Evolutionary conservation across 2,329 filamentous ascomycete genomes (phyloP).

Genomic region (Colletotrichum destructivum): DNA sequence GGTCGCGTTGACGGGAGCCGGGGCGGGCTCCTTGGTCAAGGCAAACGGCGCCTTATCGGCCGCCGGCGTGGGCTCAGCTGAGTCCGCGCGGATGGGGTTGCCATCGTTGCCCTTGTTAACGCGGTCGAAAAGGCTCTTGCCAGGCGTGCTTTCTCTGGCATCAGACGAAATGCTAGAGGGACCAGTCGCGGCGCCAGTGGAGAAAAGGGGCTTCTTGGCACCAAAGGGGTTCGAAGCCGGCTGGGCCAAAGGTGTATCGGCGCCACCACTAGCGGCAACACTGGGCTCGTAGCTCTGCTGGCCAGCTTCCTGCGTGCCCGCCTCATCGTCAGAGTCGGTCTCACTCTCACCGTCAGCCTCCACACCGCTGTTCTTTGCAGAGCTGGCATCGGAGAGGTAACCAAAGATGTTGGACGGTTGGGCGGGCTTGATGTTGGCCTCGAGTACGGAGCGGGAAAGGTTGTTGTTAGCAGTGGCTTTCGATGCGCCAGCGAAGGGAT

Average conservation of each 20-base stretch:
- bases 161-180: constrained; percentile 57
- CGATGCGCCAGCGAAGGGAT: constrained; percentile 51
- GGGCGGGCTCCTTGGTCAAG: constrained; percentile 53
- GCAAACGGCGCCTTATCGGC: constrained; percentile 55
- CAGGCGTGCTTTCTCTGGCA: constrained; percentile 61
- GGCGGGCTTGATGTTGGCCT: constrained; percentile 53
- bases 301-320: constrained; percentile 59
- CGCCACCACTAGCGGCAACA: constrained; percentile 58
- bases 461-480: constrained; percentile 56
- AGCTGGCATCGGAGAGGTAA: constrained; percentile 71
- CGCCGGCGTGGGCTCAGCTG: constrained; percentile 47
- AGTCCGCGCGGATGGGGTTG: constrained; percentile 61
- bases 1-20: constrained; percentile 58
- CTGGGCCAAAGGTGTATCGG: constrained; percentile 57
- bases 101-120: constrained; percentile 66
- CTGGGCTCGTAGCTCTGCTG: constrained; percentile 62
- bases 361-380: constrained; percentile 67
- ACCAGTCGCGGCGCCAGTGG: constrained; percentile 41
- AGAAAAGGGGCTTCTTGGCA: constrained; percentile 48
- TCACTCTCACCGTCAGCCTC: constrained; percentile 65
- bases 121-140: constrained; percentile 70
- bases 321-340: constrained; percentile 59
- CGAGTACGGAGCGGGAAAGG: constrained; percentile 61
- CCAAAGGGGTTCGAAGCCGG: constrained; percentile 51
- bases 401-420: constrained; percentile 69